Evolutionary conservation across 192 early-diverging fungal species (phyloP), one percentile per base, ranked within the genome.

Genomic region (Powellomyces hirtus): DNA sequence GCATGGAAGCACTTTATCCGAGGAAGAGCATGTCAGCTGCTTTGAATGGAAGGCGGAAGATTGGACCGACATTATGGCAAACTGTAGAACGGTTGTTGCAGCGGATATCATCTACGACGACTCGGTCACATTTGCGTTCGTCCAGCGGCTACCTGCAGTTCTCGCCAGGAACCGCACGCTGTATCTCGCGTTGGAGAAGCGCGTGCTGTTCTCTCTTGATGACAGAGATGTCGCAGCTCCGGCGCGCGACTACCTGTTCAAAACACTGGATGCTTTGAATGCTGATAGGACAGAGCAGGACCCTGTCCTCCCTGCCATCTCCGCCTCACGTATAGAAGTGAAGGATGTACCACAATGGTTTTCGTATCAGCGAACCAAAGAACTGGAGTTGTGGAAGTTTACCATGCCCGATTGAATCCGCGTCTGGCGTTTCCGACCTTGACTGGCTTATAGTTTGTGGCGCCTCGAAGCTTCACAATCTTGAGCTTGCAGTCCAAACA

Each of bases 101-200:
- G 71, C 72, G 34, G 76, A 77, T 51, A 35, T 77, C 33, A 60
- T 77, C 22, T 77, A 77, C 57, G 52, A 74, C 27, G 68, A 69
- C 37, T 16, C 26, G 3, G 72, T 77, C 24, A 74, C 76, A 4
- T 74, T 70, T 45, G 67, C 73, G 18, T 44, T 77, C 20, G 66
- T 77, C 11, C 7, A 35, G 45, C 66, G 72, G 18, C 42, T 77
- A 45, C 59, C 49, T 1, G 30, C 55, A 6, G 38, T 77, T 2
- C 57, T 77, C 4, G 1, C 6, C 3, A 34, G 59, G 40, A 35
- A 20, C 8, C 68, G 72, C 14, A 49, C 38, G 6, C 51, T 77
- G 46, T 71, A 51, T 36, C n/a, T 77, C 13, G 18, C 76, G 38
- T 31, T 77, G 13, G 76, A 77, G 49, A 74, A 56, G 38, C 66